Evolutionary conservation across 1,139 yeast species (phyloP), one percentile per base, ranked within the genome.

Genomic region (Yamadazyma blattariae): DNA sequence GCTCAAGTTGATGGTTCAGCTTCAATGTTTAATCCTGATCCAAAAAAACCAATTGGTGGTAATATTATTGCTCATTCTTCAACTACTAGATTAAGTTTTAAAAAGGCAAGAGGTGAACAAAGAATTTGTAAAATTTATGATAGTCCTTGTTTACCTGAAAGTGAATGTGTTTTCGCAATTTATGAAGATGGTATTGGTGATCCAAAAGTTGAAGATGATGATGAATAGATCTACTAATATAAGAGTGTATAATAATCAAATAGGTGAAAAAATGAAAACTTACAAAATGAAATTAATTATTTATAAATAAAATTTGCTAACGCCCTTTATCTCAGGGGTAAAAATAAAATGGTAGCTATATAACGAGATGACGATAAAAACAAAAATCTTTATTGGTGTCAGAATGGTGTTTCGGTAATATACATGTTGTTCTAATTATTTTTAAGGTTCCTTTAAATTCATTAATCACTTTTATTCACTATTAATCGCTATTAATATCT

Each of bases 21-120:
- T 44, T 76, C 77, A 7, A 74, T 82, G 74, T 90, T 82, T 59
- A 88, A 89, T 50, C 95, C 96, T 1, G 98, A 92, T 57, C 97
- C 98, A n/a, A 94, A 94, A 61, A 94, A 94, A 59, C 98, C 99
- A 9, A 92, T 94, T 50, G 99, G 99, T 39, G 99, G 99, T 51
- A 92, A 94, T 54, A 92, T 94, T 50, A 83, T 94, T 61, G 98
- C 98, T 2, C 99, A 94, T 58, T 82, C 96, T 16, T 88, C 97
- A 3, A 92, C 97, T 8, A 92, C 98, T 1, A 75, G 97, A 50
- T 73, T 92, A 42, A 84, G 88, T 33, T 80, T 92, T 57, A 83
- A 83, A 54, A 92, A 92, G 66, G 97, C 96, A 30, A 77, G 85
- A 47, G 97, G 83, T 15, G 95, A 89, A 50, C 92, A 87, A 52